A percentile compares a stretch with the other conserved stretches of the same genome.
Evolutionary conservation across 2,329 filamentous ascomycete genomes (phyloP).

Genomic region (Tolypocladium endophyticum): DNA sequence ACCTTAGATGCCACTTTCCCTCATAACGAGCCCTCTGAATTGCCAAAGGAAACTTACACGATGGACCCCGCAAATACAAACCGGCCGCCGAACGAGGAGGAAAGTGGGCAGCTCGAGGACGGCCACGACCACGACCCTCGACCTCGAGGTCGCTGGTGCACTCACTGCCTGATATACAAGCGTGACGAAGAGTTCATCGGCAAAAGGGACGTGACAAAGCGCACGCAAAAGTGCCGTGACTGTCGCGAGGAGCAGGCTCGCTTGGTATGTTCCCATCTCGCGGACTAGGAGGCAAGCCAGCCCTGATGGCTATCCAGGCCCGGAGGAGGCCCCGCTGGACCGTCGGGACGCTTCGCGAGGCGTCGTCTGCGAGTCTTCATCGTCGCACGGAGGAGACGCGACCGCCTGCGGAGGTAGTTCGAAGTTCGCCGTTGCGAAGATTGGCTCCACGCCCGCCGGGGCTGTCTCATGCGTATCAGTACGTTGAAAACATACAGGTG

Average conservation of each 20-base stretch:
- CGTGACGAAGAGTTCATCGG: neutral
- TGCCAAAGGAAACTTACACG: neutral
- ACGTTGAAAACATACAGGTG: too few species aligned
- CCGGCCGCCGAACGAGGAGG: neutral
- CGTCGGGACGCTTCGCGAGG: neutral
- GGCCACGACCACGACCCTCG: neutral
- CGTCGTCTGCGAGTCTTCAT: neutral
- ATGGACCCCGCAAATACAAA: neutral
- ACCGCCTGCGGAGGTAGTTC: too few species aligned
- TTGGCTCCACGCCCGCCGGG: neutral
- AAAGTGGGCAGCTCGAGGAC: neutral
- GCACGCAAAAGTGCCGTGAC: neutral
- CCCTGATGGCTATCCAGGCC: neutral
- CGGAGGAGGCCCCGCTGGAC: neutral
- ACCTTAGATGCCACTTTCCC: neutral
- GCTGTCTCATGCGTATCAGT: neutral
- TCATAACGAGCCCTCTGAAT: neutral
- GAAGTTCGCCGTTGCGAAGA: neutral
- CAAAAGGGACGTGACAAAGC: neutral
- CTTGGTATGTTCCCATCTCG: neutral
- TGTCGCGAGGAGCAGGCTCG: neutral
- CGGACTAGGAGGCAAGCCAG: neutral
- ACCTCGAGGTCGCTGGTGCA: neutral
- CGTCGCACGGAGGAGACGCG: neutral
- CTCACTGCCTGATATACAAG: neutral